Conservation (phyloP, 1,284 basidiomycete genomes). For the Thelephora terrestris region DNA sequence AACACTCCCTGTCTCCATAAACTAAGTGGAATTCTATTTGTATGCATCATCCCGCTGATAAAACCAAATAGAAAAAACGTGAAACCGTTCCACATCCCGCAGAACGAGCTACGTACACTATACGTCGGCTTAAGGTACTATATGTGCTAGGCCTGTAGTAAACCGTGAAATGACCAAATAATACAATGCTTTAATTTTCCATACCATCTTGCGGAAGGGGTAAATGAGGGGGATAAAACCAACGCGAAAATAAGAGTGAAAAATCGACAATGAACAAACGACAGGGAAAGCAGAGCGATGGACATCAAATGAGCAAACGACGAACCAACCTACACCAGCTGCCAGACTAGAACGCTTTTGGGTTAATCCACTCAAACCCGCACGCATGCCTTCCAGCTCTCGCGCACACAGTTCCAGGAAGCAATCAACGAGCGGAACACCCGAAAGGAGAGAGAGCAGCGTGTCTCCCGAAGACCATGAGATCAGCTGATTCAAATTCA, state of each 20-base stretch:
- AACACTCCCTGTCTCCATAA: not conserved
- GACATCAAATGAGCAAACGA: constrained; percentile 2
- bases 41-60: constrained; percentile 1
- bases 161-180: too few species aligned
- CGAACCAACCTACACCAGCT: not conserved
- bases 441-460: too few species aligned
- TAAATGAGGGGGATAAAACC: constrained; percentile 1
- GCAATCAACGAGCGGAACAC: too few species aligned
- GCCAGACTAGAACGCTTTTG: too few species aligned
- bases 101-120: constrained; percentile 6
- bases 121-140: not conserved
- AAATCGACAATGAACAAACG: constrained; percentile 2
- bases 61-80: constrained; percentile 4
- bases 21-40: not conserved
- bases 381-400: too few species aligned
- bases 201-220: not conserved
- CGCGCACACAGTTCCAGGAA: too few species aligned
- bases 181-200: too few species aligned
- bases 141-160: too few species aligned
- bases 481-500: too few species aligned
- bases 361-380: too few species aligned
- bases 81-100: not conserved
- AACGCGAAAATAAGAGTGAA: constrained; percentile 3
- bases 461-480: too few species aligned
- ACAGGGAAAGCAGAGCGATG: constrained; percentile 1